Percentiles rank a stretch among this genome's conserved stretches.
Conservation (phyloP, 139 green algal species). For the Dunaliella sp. region DNA sequence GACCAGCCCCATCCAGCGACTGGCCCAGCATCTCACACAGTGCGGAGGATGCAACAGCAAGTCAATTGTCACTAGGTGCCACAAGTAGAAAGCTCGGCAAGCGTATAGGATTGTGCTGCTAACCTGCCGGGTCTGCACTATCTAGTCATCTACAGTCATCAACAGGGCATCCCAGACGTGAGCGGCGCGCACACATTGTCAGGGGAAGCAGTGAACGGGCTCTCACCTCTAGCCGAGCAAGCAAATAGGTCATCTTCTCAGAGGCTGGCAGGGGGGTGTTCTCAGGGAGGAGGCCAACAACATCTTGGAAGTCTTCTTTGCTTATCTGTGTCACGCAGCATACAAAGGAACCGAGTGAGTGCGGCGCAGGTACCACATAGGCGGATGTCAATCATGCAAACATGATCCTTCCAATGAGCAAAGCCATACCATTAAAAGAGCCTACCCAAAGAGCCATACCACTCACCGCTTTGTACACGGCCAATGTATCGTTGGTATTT, state of each 20-base stretch:
- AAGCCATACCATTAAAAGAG: background rate
- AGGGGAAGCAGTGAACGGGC: background rate
- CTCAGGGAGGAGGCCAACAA: conserved; percentile 58
- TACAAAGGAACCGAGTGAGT: background rate
- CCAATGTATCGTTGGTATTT: conserved; percentile 47
- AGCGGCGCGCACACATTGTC: too few species aligned
- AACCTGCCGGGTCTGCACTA: too few species aligned
- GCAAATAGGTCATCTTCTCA: conserved; percentile 69
- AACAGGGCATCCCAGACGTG: too few species aligned
- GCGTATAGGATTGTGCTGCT: too few species aligned
- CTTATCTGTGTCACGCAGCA: conserved; percentile 16
- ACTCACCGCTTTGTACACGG: conserved; percentile 57
- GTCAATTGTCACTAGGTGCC: too few species aligned
- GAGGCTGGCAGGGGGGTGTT: conserved; percentile 63
- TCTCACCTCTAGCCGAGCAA: conserved; percentile 54
- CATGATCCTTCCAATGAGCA: too few species aligned
- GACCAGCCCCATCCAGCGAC: too few species aligned
- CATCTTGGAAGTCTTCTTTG: conserved; percentile 70
- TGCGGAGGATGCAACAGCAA: too few species aligned
- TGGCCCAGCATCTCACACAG: too few species aligned
- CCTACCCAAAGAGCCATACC: background rate
- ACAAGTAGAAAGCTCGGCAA: too few species aligned
- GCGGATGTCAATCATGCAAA: too few species aligned
- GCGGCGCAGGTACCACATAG: background rate
- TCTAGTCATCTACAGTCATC: too few species aligned